A percentile compares a stretch with the other conserved stretches of the same genome.
phyloP scores from a whole-genome alignment of 805 yeast genomes.

The Torulaspora indica region DNA sequence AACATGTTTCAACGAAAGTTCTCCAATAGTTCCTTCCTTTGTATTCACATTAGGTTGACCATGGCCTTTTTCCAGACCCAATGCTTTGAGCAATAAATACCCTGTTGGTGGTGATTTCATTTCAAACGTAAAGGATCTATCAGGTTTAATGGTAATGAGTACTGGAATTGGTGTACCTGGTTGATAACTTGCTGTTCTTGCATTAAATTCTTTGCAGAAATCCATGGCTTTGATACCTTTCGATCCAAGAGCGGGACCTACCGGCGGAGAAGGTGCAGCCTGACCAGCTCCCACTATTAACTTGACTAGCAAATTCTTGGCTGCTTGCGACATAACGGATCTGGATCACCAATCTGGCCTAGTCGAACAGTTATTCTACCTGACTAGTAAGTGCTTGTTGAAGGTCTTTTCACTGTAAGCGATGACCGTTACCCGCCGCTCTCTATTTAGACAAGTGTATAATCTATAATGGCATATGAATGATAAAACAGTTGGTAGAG shows the following conservation, averaged over 20 bases:
- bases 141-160: conserved; percentile 81
- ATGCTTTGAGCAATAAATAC: conserved; percentile 72
- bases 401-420: conserved; percentile 3
- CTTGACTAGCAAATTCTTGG: conserved; percentile 70
- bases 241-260: conserved; percentile 97
- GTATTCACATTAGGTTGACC: conserved; percentile 42
- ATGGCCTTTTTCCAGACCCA: conserved; percentile 70
- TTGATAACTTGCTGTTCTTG: conserved; percentile 81
- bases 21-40: conserved; percentile 48
- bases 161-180: conserved; percentile 92
- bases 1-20: conserved; percentile 74
- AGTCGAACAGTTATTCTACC: background rate
- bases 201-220: conserved; percentile 96
- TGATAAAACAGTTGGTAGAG: background rate
- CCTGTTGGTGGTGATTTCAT: conserved; percentile 90
- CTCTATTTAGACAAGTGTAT: background rate
- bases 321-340: conserved; percentile 34
- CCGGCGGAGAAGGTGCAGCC: conserved; percentile 98
- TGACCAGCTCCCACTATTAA: conserved; percentile 94
- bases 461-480: conserved; percentile 3
- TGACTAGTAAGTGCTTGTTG: background rate
- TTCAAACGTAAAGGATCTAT: conserved; percentile 80
- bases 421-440: conserved; percentile 7
- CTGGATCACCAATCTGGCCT: background rate
- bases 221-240: conserved; percentile 98